These are phyloP conservation scores for Nepenthes gracilis DNA, from an alignment of 148 eudicot species.

Conservation along the genomic window DNA sequence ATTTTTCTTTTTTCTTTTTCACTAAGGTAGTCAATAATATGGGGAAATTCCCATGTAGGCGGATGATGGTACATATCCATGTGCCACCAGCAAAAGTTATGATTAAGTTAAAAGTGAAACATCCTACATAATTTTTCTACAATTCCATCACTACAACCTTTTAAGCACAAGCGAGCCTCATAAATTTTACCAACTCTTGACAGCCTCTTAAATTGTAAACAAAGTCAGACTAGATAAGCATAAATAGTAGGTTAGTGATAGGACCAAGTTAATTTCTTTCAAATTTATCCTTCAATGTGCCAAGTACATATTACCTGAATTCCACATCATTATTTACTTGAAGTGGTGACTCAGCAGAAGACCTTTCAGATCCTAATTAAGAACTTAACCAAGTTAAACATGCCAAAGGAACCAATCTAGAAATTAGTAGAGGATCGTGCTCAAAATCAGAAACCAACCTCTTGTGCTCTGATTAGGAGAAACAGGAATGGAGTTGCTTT, in stretches of 20 bases:
- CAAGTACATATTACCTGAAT: conserved; percentile 11
- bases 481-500: conserved; percentile 6
- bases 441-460: not conserved
- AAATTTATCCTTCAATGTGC: no score
- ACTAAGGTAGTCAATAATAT: no score
- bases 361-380: conserved; percentile 5
- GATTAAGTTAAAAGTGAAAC: no score
- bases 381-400: not conserved
- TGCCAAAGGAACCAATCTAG: not conserved
- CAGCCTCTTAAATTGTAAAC: not conserved
- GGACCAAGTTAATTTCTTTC: no score
- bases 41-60: no score
- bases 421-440: not conserved
- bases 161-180: no score
- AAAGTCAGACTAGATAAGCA: not conserved
- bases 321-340: conserved; percentile 11
- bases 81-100: no score
- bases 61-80: no score
- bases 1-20: no score
- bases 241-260: no score
- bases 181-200: not conserved
- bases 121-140: no score
- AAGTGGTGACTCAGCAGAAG: conserved; percentile 1
- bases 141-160: no score
- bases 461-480: conserved; percentile 6